Percentiles rank a stretch among this genome's conserved stretches.
These are phyloP conservation scores for Coriolopsis trogii DNA, from an alignment of 1,284 basidiomycete genomes.

Conservation along the genomic window DNA sequence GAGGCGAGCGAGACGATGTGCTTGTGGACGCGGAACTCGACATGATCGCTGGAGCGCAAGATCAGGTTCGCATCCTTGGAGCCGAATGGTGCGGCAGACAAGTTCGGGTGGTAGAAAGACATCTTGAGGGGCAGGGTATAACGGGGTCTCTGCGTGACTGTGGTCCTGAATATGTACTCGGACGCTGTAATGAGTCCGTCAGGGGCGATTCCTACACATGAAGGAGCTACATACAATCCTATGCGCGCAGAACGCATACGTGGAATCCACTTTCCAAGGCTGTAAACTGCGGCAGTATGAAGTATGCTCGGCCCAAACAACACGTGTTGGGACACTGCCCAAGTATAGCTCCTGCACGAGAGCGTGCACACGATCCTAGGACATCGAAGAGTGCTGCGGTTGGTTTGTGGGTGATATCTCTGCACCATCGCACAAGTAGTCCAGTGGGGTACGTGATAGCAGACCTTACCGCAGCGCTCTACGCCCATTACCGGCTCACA, in stretches of 20 bases:
- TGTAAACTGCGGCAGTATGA: neutral
- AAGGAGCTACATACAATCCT: constrained; percentile 2
- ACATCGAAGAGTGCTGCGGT: neutral
- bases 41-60: constrained; percentile 9
- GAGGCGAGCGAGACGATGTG: constrained; percentile 19
- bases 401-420: neutral
- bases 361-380: neutral
- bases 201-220: neutral
- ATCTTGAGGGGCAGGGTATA: neutral
- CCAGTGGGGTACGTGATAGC: too few relatives aligned
- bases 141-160: neutral
- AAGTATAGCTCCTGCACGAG: neutral
- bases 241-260: neutral
- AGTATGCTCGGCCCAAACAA: neutral
- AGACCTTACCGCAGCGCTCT: too few relatives aligned
- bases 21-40: constrained; percentile 20
- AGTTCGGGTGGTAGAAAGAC: neutral
- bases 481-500: too few relatives aligned
- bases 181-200: neutral
- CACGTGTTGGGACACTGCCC: constrained; percentile 5
- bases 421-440: neutral
- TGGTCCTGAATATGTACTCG: neutral
- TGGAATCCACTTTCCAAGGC: constrained; percentile 1
- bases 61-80: constrained; percentile 11
- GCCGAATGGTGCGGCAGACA: constrained; percentile 8